phyloP scores from a whole-genome alignment of 345 rosid genomes.

The Ricinus communis region DNA sequence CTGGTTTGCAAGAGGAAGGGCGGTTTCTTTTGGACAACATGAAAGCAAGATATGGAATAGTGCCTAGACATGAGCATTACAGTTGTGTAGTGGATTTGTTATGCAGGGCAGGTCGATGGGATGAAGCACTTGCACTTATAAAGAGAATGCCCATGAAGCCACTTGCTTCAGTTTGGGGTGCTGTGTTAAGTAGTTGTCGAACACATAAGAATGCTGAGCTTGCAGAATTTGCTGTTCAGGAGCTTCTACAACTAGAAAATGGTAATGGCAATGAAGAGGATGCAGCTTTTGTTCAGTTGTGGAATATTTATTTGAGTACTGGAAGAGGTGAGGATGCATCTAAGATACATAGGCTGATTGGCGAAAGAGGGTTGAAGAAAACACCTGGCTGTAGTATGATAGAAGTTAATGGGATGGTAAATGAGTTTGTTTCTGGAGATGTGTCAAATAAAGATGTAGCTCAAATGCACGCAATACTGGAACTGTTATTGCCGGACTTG shows the following conservation, averaged over 20 bases:
- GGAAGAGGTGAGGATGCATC: constrained; percentile 42
- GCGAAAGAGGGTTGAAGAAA: constrained; percentile 46
- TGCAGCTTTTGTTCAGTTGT: constrained; percentile 56
- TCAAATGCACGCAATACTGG: constrained; percentile 43
- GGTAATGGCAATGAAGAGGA: constrained; percentile 50
- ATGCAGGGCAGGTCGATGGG: constrained; percentile 52
- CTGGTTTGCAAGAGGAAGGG: constrained; percentile 53
- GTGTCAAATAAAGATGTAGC: constrained; percentile 32
- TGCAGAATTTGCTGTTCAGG: constrained; percentile 50
- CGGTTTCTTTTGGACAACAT: constrained; percentile 35
- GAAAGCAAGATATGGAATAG: constrained; percentile 39
- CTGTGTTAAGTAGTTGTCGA: constrained; percentile 52
- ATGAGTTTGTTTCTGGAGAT: constrained; percentile 59
- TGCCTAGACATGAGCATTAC: constrained; percentile 58
- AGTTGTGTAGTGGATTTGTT: constrained; percentile 62
- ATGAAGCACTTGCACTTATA: constrained; percentile 49
- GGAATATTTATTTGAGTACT: constrained; percentile 41
- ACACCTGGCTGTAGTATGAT: constrained; percentile 57
- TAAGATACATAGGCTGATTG: constrained; percentile 44
- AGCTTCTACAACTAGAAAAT: constrained; percentile 44
- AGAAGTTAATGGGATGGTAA: constrained; percentile 47
- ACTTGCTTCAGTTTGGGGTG: constrained; percentile 65
- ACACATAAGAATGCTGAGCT: constrained; percentile 54
- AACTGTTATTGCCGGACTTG: constrained; percentile 20
- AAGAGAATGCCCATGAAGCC: constrained; percentile 60